phyloP scores from a whole-genome alignment of 108 stramenopile genomes.

The Pseudonitzschia pungens region DNA sequence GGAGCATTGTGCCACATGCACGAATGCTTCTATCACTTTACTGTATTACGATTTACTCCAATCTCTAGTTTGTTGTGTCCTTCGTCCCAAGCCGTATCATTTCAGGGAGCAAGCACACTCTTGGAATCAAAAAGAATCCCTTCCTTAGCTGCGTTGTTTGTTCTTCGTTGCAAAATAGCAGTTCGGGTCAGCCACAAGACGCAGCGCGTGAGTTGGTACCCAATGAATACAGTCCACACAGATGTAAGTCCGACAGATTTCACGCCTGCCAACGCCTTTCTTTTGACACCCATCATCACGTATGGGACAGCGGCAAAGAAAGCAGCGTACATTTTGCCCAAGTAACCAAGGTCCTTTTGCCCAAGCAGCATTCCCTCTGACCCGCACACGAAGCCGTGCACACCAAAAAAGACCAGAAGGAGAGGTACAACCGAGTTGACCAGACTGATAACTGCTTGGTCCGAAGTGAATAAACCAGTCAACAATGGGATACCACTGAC shows the following conservation, averaged over 20 bases:
- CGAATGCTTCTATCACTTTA: no score
- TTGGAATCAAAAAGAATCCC: neutral
- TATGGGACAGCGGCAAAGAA: slow-evolving; percentile 76
- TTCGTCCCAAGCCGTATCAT: no score
- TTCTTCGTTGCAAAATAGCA: slow-evolving; percentile 47
- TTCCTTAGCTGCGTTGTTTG: slow-evolving; percentile 28
- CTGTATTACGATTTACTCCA: no score
- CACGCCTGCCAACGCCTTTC: slow-evolving; percentile 49
- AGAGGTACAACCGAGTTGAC: slow-evolving; percentile 68
- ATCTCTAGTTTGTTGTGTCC: no score
- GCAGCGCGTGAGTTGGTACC: slow-evolving; percentile 65
- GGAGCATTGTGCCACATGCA: no score
- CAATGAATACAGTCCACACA: slow-evolving; percentile 69
- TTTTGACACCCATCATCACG: slow-evolving; percentile 76
- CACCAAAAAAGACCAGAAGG: slow-evolving; percentile 53
- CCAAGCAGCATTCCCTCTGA: slow-evolving; percentile 77
- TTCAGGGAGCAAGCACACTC: neutral
- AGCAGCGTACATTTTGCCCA: slow-evolving; percentile 65
- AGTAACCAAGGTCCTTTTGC: slow-evolving; percentile 72
- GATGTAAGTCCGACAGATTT: slow-evolving; percentile 51
- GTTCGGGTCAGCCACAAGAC: slow-evolving; percentile 35
- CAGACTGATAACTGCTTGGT: slow-evolving; percentile 54
- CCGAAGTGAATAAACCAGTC: slow-evolving; percentile 68
- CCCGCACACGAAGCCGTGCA: slow-evolving; percentile 70
- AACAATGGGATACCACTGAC: slow-evolving; percentile 60